Percentiles rank a stretch among this genome's conserved stretches.
phyloP scores from a whole-genome alignment of 2,329 filamentous ascomycete genomes.

The Pseudogymnoascus sp. region DNA sequence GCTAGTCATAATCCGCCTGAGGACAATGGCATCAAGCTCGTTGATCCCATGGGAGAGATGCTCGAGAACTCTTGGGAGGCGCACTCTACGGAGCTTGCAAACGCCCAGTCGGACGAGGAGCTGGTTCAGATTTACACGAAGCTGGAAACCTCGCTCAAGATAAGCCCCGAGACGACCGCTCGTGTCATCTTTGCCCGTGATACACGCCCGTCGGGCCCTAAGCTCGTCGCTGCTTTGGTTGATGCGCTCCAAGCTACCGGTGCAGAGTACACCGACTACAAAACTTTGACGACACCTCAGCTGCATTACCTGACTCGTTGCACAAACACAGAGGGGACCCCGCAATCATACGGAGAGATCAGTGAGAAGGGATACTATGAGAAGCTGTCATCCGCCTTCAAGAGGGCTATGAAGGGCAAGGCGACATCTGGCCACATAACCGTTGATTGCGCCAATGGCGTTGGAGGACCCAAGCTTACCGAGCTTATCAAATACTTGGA shows the following conservation, averaged over 20 bases:
- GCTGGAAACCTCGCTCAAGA: constrained; percentile 65
- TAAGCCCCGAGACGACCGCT: constrained; percentile 61
- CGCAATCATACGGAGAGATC: constrained; percentile 77
- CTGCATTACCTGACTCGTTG: constrained; percentile 94
- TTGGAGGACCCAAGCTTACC: constrained; percentile 82
- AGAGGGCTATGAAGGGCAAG: constrained; percentile 67
- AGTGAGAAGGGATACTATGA: constrained; percentile 92
- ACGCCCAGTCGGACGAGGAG: constrained; percentile 65
- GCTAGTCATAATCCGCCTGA: constrained; percentile 84
- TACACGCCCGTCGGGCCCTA: constrained; percentile 84
- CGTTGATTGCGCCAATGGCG: constrained; percentile 94
- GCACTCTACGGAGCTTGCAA: constrained; percentile 82
- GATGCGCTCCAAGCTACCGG: constrained; percentile 70
- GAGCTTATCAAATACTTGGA: constrained; percentile 81
- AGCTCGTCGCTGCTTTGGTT: constrained; percentile 68
- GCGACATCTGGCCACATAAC: constrained; percentile 66
- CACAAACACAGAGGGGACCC: constrained; percentile 83
- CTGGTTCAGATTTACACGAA: constrained; percentile 69
- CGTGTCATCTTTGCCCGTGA: constrained; percentile 87
- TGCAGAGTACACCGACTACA: constrained; percentile 72
- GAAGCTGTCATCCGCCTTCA: constrained; percentile 80
- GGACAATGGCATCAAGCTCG: constrained; percentile 91
- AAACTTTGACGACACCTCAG: constrained; percentile 92
- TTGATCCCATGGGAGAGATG: constrained; percentile 98
- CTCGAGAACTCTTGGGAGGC: constrained; percentile 90